A percentile compares a stretch with the other conserved stretches of the same genome.
Evolutionary conservation across 2,329 filamentous ascomycete species (phyloP).

Genomic region (Epichloe typhina): DNA sequence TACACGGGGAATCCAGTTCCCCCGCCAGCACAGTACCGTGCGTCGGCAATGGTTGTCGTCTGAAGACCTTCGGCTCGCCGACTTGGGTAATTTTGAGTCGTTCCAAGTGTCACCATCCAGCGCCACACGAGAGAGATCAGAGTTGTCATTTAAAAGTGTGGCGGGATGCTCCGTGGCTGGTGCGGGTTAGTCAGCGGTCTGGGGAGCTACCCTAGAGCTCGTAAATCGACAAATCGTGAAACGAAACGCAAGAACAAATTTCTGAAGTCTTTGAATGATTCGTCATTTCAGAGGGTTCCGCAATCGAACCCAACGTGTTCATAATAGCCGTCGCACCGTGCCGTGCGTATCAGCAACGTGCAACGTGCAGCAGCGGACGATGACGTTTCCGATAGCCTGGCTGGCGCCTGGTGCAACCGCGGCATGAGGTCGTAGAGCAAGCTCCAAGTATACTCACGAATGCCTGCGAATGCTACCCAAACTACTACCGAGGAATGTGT

Average conservation of each 20-base stretch:
- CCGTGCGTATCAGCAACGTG: too few relatives aligned
- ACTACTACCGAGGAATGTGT: too few relatives aligned
- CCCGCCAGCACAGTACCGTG: background rate
- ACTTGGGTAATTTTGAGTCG: background rate
- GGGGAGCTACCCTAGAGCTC: background rate
- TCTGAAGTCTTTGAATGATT: too few relatives aligned
- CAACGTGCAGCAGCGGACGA: too few relatives aligned
- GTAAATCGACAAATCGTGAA: background rate
- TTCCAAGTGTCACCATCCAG: background rate
- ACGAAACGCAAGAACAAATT: background rate
- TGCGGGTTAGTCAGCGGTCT: background rate
- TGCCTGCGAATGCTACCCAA: too few relatives aligned
- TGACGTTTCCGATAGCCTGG: too few relatives aligned
- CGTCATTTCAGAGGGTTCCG: too few relatives aligned
- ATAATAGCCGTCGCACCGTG: too few relatives aligned
- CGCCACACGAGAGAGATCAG: constrained; percentile 2
- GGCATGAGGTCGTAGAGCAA: too few relatives aligned
- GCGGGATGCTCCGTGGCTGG: background rate
- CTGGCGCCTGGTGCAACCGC: too few relatives aligned
- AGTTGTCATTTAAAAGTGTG: background rate
- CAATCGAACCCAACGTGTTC: too few relatives aligned
- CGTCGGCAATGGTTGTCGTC: background rate
- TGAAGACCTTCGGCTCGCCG: background rate
- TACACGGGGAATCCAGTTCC: background rate
- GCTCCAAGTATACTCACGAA: too few relatives aligned